Base-by-base conservation (phyloP, 768 basidiomycete genomes). In the Filobasidium wieringae region DNA sequence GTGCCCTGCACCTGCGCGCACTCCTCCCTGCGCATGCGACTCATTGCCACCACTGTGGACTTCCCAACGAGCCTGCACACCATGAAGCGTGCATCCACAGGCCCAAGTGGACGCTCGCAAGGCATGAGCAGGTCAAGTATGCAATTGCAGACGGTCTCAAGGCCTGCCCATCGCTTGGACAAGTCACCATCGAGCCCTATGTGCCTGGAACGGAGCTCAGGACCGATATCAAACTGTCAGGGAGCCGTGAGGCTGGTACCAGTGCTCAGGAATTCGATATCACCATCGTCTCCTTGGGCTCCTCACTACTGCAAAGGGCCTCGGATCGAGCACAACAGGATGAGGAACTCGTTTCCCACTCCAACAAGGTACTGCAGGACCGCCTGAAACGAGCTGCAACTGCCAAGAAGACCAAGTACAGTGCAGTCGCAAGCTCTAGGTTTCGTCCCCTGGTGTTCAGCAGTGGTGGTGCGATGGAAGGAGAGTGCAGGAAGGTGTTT, bases 41-140 rank as follows among this genome's bases (percentile, higher is more conserved):
- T 43, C 14, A 27, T 31, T 12, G 22, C 41, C 27, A 43, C 32
- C 22, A 37, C 17, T 53, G 53, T 41, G 14, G 39, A 17, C 27
- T 31, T 30, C n/a, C 29, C 27, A 39, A 17, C 29, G 7, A 11
- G 27, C 12, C 40, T 3, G 32, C 22, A 30, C 40, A 55, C 31
- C 34, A 43, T 30, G 54, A 55, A 8, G 27, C 47, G 4, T 55
- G 34, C 40, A 15, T 7, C 12, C 29, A 30, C 15, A 37, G 54
- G 4, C 33, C 19, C n/a, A 24, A 41, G 33, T 55, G 40, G 27
- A 55, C 33, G 15, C 30, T 55, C 27, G 53, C 54, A 2, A 17
- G 54, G 9, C 54, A 55, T 41, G 54, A 55, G 40, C 22, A 41
- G 11, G 15, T 45, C 37, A 55, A 55, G 26, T 31, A 41, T 11